Conservation (phyloP, 1,139 yeast genomes). For the Petasospora fabianii region DNA sequence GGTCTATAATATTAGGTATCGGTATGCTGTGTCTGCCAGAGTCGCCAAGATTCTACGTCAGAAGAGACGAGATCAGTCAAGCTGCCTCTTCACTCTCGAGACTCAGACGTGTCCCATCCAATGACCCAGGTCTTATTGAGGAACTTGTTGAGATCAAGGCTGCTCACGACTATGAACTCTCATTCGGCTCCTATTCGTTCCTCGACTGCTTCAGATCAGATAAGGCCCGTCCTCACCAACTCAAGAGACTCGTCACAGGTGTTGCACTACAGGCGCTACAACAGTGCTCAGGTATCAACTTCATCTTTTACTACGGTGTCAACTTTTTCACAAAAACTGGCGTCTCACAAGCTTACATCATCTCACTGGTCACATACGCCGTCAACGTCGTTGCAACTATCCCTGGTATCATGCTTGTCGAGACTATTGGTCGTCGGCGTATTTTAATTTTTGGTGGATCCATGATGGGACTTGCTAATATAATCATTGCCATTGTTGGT, state of each 20-base stretch:
- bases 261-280: constrained; percentile 67
- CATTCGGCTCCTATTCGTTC: constrained; percentile 53
- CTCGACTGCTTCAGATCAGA: constrained; percentile 65
- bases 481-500: constrained; percentile 66
- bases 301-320: constrained; percentile 76
- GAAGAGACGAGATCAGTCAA: constrained; percentile 54
- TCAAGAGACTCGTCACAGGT: constrained; percentile 62
- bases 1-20: constrained; percentile 55
- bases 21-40: constrained; percentile 75
- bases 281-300: constrained; percentile 76
- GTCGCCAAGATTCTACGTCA: constrained; percentile 68
- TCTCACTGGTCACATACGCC: constrained; percentile 67
- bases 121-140: constrained; percentile 65
- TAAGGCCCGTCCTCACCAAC: constrained; percentile 62
- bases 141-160: constrained; percentile 78
- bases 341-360: constrained; percentile 53
- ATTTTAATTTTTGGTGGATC: constrained; percentile 59
- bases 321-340: constrained; percentile 67
- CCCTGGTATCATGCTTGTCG: constrained; percentile 69
- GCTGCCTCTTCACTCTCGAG: constrained; percentile 62
- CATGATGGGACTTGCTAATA: constrained; percentile 60
- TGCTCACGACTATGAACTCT: constrained; percentile 67
- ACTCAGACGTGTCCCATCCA: constrained; percentile 56
- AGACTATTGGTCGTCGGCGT: constrained; percentile 62
- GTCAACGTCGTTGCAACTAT: constrained; percentile 68